phyloP scores from a whole-genome alignment of 208 protist species.

The Leishmania major region DNA sequence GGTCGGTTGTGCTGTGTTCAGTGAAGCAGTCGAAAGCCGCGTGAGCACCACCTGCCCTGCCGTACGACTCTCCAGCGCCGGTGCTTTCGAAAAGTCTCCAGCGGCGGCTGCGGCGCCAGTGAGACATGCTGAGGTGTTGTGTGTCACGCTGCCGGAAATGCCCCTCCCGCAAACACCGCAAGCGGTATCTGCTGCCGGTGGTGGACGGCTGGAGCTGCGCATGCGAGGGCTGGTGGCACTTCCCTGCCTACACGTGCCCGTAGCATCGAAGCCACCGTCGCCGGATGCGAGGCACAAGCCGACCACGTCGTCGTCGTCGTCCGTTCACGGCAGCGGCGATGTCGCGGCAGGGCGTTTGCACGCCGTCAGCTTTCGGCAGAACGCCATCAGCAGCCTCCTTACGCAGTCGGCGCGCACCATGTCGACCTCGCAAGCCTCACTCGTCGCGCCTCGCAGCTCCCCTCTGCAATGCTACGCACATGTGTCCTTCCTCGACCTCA shows the following conservation, averaged over 20 bases:
- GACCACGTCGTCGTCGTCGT: background rate
- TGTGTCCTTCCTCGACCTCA: slow-evolving; percentile 62
- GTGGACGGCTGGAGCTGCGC: slow-evolving; percentile 31
- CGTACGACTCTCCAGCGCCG: background rate
- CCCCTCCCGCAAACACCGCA: background rate
- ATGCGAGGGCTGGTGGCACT: slow-evolving; percentile 27
- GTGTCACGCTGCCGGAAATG: background rate
- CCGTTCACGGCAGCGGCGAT: slow-evolving; percentile 48
- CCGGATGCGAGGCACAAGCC: background rate
- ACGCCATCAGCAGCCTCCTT: slow-evolving; percentile 36
- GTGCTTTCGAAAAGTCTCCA: background rate
- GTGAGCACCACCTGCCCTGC: background rate
- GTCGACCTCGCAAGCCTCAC: background rate
- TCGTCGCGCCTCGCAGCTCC: slow-evolving; percentile 13
- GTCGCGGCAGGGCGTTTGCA: slow-evolving; percentile 19
- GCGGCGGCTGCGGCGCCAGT: background rate
- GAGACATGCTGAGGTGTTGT: background rate
- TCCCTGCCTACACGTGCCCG: slow-evolving; percentile 48
- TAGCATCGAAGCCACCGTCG: background rate
- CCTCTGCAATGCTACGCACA: slow-evolving; percentile 37
- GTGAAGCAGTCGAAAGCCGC: too few relatives aligned
- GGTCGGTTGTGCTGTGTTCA: background rate
- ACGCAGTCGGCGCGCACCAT: background rate
- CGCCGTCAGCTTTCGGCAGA: slow-evolving; percentile 47
- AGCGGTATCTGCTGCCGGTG: background rate